A percentile compares a stretch with the other conserved stretches of the same genome.
Evolutionary conservation across 1,284 basidiomycete species (phyloP).

Genomic region (Papiliotrema fonsecae): DNA sequence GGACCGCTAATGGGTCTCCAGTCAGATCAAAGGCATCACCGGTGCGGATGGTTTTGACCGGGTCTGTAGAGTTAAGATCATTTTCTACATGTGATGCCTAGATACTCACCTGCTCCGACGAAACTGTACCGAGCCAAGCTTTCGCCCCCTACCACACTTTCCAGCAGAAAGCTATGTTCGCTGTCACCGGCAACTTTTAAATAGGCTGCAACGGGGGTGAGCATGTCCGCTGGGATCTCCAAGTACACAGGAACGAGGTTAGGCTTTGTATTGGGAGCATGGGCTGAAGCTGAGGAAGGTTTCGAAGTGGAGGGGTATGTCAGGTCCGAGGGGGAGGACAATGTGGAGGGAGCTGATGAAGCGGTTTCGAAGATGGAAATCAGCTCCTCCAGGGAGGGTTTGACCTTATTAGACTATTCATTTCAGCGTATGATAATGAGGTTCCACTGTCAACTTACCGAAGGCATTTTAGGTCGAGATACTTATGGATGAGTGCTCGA

Average conservation of each 20-base stretch:
- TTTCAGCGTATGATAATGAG: no score
- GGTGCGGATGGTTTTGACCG: slow-evolving; percentile 83
- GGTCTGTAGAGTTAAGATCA: slow-evolving; percentile 58
- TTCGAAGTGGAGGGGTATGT: slow-evolving; percentile 29
- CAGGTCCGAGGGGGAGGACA: slow-evolving; percentile 20
- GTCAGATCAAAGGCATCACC: slow-evolving; percentile 75
- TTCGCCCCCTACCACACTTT: slow-evolving; percentile 87
- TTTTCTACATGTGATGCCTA: background rate
- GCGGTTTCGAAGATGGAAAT: slow-evolving; percentile 25
- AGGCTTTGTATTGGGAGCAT: slow-evolving; percentile 15
- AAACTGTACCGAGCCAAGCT: slow-evolving; percentile 91
- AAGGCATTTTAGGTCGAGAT: no score
- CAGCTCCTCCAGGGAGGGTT: slow-evolving; percentile 37
- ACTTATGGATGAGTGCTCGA: no score
- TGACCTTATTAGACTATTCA: slow-evolving; percentile 19
- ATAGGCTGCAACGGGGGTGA: slow-evolving; percentile 97
- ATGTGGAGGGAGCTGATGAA: slow-evolving; percentile 33
- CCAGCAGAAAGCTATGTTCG: slow-evolving; percentile 86
- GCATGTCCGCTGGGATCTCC: slow-evolving; percentile 87
- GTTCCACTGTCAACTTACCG: no score
- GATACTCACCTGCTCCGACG: slow-evolving; percentile 76
- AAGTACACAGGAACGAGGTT: slow-evolving; percentile 74
- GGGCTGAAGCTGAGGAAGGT: slow-evolving; percentile 8
- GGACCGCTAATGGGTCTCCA: slow-evolving; percentile 79
- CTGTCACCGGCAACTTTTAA: slow-evolving; percentile 87